Evolutionary conservation across 2,329 filamentous ascomycete species (phyloP).

Genomic region (Bertia moriformis): DNA sequence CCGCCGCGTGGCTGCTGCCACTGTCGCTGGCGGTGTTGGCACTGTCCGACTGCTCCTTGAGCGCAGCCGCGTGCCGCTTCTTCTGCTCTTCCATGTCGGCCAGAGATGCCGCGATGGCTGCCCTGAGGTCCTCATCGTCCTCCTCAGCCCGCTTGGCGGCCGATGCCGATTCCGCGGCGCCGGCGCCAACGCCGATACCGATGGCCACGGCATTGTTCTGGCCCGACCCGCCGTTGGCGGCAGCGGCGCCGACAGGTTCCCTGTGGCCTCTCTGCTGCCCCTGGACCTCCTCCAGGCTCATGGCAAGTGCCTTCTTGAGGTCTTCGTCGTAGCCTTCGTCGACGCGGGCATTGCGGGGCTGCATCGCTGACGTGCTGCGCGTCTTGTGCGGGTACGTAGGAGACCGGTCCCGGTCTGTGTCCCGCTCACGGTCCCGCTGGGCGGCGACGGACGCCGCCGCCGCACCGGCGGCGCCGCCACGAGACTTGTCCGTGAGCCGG

Average conservation of each 20-base stretch:
- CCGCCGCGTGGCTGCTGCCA: too few relatives aligned
- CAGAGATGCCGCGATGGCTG: slow-evolving; percentile 85
- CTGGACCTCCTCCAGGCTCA: slow-evolving; percentile 91
- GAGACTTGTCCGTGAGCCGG: slow-evolving; percentile 71
- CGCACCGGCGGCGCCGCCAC: slow-evolving; percentile 19
- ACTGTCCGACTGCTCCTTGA: slow-evolving; percentile 73
- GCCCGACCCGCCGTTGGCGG: slow-evolving; percentile 8
- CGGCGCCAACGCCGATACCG: slow-evolving; percentile 7
- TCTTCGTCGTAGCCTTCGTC: slow-evolving; percentile 92
- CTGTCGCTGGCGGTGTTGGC: slow-evolving; percentile 33
- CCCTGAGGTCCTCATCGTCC: slow-evolving; percentile 83
- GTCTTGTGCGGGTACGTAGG: slow-evolving; percentile 44
- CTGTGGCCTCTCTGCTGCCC: slow-evolving; percentile 61
- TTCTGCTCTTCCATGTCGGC: slow-evolving; percentile 98
- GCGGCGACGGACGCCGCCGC: too few relatives aligned
- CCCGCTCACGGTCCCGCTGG: too few relatives aligned
- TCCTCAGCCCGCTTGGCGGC: slow-evolving; percentile 49
- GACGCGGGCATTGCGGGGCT: slow-evolving; percentile 74
- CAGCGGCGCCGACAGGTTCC: slow-evolving; percentile 25
- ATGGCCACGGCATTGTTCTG: slow-evolving; percentile 20
- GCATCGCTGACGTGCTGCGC: slow-evolving; percentile 57
- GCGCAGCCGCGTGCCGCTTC: slow-evolving; percentile 67
- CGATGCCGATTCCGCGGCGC: too few relatives aligned
- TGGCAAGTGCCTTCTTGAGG: slow-evolving; percentile 79
- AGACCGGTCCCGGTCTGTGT: slow-evolving; percentile 20